Percentiles rank a stretch among this genome's conserved stretches.
Conservation (phyloP, 352 stramenopile species). For the Sclerospora graminicola region DNA sequence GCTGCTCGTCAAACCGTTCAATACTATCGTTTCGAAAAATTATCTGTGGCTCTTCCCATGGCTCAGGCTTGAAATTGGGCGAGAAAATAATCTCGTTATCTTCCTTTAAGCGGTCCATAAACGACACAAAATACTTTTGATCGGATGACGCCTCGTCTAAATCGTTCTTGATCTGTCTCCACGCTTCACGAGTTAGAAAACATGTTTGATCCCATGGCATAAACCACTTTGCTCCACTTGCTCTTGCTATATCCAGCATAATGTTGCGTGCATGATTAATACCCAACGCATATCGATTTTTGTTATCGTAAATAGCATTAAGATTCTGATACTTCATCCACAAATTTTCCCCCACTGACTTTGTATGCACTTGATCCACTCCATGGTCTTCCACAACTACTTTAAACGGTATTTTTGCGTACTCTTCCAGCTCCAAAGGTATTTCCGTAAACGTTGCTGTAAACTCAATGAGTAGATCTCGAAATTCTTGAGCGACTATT, state of each 20-base stretch:
- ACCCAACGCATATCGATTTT: constrained; percentile 40
- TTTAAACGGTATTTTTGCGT: constrained; percentile 26
- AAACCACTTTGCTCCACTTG: constrained; percentile 30
- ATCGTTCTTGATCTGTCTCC: constrained; percentile 29
- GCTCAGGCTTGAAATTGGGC: constrained; percentile 17
- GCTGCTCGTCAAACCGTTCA: constrained; percentile 41
- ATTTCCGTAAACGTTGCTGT: constrained; percentile 29
- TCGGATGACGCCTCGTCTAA: constrained; percentile 7
- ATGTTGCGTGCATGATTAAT: constrained; percentile 39
- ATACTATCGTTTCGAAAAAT: constrained; percentile 39
- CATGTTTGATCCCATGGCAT: constrained; percentile 48
- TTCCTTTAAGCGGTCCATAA: constrained; percentile 35
- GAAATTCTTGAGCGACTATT: constrained; percentile 16
- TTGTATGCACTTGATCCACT: constrained; percentile 22
- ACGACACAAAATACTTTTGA: constrained; percentile 43
- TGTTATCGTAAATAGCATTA: constrained; percentile 35
- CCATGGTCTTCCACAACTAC: constrained; percentile 34
- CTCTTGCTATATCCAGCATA: constrained; percentile 32
- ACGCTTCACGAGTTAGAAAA: constrained; percentile 32
- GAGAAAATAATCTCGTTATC: constrained; percentile 39
- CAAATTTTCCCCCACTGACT: constrained; percentile 8
- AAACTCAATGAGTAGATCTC: constrained; percentile 26
- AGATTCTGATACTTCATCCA: constrained; percentile 23
- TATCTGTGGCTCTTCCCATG: constrained; percentile 47
- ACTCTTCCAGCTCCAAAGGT: constrained; percentile 24